Conservation (phyloP, 768 basidiomycete genomes). For the Fistulinella prunicolor region DNA sequence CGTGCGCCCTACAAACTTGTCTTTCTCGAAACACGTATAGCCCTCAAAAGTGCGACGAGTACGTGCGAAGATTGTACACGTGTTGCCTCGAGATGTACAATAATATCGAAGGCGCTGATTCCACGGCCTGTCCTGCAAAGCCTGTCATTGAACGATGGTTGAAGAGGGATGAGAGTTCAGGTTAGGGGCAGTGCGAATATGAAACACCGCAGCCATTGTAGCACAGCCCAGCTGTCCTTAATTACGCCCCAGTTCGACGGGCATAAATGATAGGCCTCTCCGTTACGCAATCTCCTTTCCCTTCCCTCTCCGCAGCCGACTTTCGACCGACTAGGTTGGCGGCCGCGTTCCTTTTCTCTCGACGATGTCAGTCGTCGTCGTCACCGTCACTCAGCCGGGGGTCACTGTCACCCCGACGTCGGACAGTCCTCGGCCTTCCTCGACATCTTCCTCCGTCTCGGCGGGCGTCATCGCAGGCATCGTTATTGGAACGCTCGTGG, state of each 20-base stretch:
- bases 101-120: constrained; percentile 38
- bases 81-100: constrained; percentile 64
- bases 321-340: background rate
- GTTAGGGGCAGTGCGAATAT: too few relatives aligned
- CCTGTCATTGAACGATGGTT: constrained; percentile 57
- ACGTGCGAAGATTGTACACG: constrained; percentile 51
- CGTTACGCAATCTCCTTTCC: background rate
- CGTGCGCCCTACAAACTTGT: constrained; percentile 62
- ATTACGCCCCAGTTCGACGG: too few relatives aligned
- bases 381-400: constrained; percentile 3
- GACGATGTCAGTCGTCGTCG: constrained; percentile 14
- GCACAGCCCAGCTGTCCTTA: too few relatives aligned
- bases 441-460: constrained; percentile 10
- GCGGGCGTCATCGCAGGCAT: constrained; percentile 18
- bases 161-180: constrained; percentile 25
- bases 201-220: too few relatives aligned
- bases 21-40: constrained; percentile 60
- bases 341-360: background rate
- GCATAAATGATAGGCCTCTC: too few relatives aligned
- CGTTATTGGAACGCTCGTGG: constrained; percentile 19
- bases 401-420: constrained; percentile 1
- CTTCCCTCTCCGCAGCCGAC: background rate
- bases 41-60: constrained; percentile 58
- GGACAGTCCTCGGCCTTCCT: background rate
- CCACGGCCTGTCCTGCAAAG: constrained; percentile 61